A percentile compares a stretch with the other conserved stretches of the same genome.
These are phyloP conservation scores for Tetrapisispora nanseiensis DNA, from an alignment of 805 yeast genomes.

Conservation along the genomic window DNA sequence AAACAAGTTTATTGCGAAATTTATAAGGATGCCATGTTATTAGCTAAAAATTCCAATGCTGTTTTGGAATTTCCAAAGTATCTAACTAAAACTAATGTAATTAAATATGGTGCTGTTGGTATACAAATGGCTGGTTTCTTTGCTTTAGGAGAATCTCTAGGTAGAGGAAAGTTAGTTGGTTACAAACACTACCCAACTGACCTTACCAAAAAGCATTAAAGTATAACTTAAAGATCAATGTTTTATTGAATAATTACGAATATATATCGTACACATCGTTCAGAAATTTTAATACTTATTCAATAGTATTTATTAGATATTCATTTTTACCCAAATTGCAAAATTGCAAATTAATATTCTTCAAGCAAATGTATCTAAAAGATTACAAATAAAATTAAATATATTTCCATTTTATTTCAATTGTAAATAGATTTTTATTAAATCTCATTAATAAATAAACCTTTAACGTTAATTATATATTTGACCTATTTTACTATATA, in stretches of 20 bases:
- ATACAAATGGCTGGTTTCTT: conserved; percentile 85
- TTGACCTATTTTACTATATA: no score
- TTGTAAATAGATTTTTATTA: background rate
- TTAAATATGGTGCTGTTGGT: conserved; percentile 63
- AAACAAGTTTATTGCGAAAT: conserved; percentile 58
- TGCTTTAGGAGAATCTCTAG: conserved; percentile 90
- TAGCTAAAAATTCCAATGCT: conserved; percentile 52
- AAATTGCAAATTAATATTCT: conserved; percentile 1
- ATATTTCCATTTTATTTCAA: background rate
- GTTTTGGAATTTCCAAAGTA: conserved; percentile 36
- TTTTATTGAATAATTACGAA: no score
- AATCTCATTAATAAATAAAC: background rate
- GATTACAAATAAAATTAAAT: background rate
- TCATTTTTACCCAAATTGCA: background rate
- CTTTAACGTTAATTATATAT: background rate
- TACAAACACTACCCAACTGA: conserved; percentile 38
- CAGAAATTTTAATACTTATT: no score
- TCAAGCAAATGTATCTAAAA: conserved; percentile 1
- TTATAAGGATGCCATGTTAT: conserved; percentile 36
- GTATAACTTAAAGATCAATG: no score
- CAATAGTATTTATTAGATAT: background rate
- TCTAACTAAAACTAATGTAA: conserved; percentile 45
- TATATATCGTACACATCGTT: no score
- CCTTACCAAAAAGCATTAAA: background rate
- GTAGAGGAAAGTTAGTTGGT: conserved; percentile 90